A percentile compares a stretch with the other conserved stretches of the same genome.
Evolutionary conservation across 2,329 filamentous ascomycete species (phyloP).

Genomic region (Neospermospora avenae): DNA sequence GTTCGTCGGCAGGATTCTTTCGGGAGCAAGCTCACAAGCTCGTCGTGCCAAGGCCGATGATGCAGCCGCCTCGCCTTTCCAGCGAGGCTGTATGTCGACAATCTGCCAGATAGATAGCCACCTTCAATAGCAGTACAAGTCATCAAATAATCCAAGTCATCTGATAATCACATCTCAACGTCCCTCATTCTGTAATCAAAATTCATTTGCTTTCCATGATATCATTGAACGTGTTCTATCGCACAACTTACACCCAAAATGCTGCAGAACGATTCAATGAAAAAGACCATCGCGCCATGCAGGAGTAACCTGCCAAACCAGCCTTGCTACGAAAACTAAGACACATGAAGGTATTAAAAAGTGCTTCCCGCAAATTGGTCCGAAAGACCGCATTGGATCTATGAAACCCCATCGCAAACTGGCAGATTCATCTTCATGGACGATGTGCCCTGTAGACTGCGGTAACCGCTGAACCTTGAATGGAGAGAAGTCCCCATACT

Average conservation of each 20-base stretch:
- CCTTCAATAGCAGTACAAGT: neutral
- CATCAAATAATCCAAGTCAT: no score
- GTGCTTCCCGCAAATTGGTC: constrained; percentile 27
- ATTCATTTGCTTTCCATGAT: constrained; percentile 4
- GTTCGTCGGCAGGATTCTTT: constrained; percentile 18
- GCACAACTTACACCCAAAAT: constrained; percentile 38
- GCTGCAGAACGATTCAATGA: constrained; percentile 32
- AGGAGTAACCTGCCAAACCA: constrained; percentile 30
- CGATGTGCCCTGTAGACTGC: constrained; percentile 14
- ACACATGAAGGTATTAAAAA: constrained; percentile 36
- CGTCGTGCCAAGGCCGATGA: constrained; percentile 12
- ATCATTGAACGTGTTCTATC: constrained; percentile 33
- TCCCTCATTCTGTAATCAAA: neutral
- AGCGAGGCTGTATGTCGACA: constrained; percentile 19
- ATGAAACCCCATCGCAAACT: constrained; percentile 19
- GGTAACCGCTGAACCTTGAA: constrained; percentile 13
- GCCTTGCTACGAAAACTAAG: constrained; percentile 29
- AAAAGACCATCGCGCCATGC: constrained; percentile 34
- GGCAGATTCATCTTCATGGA: constrained; percentile 25
- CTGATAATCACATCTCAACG: neutral
- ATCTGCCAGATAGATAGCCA: neutral
- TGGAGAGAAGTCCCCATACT: constrained; percentile 15
- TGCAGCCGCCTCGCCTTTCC: constrained; percentile 9
- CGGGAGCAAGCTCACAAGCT: constrained; percentile 19
- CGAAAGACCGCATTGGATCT: constrained; percentile 19